Evolutionary conservation across 2,329 filamentous ascomycete species (phyloP), one percentile per base, ranked within the genome.

Genomic region (Fusarium floridanum): DNA sequence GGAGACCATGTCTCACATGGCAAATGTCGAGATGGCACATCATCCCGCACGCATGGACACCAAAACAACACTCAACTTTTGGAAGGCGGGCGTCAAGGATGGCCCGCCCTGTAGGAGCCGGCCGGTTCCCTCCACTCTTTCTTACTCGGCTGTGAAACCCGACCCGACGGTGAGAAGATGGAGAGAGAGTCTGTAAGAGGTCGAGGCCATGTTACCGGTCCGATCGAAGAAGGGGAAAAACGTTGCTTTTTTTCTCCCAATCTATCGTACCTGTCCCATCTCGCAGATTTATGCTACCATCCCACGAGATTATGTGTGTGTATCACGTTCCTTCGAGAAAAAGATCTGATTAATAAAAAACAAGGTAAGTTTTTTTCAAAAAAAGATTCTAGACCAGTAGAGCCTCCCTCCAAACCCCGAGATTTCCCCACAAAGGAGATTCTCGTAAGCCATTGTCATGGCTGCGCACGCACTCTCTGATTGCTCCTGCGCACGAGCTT

Each of bases 351-450:
- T 24, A 37, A 57, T 24, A 22, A 57, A 37, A 37, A 37, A 29
- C 32, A 57, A 37, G 55, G n/a, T 22, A 34, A 57, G 43, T 48
- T 61, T 45, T 45, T 27, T 27, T 27, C 27, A 29, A 29, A 29
- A 1, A 27, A 29, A 50, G 50, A 71, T 64, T 53, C 48, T 36
- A 29, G 41, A 59, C 41, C 53, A 75, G 22, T 27, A 39, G 55
- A 64, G 67, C 61, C 60, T 70, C 55, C 60, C 60, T 43, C 7
- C 22, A 63, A 75, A 73, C 72, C 72, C 72, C 72, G 72, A 75
- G 63, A 73, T 75, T 75, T 75, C 72, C 72, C 72, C 72, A 75
- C 72, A 70, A 63, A 59, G 55, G 57, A 12, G 39, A 39, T 59
- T 48, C 37, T 60, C 53, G 62, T 59, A 64, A 59, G 9, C 62